Conservation (phyloP, 495 filamentous ascomycete genomes). For the Tuber borchii region DNA sequence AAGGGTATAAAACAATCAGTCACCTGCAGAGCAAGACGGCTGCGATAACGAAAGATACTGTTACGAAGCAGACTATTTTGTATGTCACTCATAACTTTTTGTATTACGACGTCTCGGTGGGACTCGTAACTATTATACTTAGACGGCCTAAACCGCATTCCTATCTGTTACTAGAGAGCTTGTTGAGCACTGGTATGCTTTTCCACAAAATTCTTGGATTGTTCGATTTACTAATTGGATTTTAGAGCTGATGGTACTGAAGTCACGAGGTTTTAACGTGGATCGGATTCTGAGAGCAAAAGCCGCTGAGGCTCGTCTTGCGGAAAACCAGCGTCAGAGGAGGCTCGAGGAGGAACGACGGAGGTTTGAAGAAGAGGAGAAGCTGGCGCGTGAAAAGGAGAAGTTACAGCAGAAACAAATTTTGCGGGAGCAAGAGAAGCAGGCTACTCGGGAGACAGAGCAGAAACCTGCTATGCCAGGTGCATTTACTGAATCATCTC, state of each 20-base stretch:
- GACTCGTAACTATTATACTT: constrained; percentile 69
- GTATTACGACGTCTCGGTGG: constrained; percentile 81
- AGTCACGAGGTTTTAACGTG: constrained; percentile 85
- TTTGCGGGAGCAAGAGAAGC: constrained; percentile 37
- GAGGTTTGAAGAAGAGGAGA: constrained; percentile 57
- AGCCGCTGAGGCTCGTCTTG: constrained; percentile 74
- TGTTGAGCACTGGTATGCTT: constrained; percentile 58
- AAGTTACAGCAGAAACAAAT: constrained; percentile 49
- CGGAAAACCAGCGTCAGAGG: constrained; percentile 70
- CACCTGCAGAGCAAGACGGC: constrained; percentile 35
- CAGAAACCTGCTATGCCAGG: constrained; percentile 55
- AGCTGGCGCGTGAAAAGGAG: constrained; percentile 25
- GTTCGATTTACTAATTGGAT: background rate
- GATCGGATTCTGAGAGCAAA: constrained; percentile 80
- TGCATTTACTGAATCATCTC: constrained; percentile 58
- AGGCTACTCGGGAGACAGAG: constrained; percentile 41
- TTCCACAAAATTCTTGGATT: too few relatives aligned
- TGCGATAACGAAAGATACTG: constrained; percentile 21
- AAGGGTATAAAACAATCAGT: constrained; percentile 22
- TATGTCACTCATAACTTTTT: constrained; percentile 63
- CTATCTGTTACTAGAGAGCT: constrained; percentile 75
- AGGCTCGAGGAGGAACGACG: constrained; percentile 68
- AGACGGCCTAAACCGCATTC: constrained; percentile 78
- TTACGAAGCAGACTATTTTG: constrained; percentile 46
- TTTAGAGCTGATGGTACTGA: constrained; percentile 64